Conservation (phyloP, 2,329 filamentous ascomycete species). For the Pestalotiopsis sp. region DNA sequence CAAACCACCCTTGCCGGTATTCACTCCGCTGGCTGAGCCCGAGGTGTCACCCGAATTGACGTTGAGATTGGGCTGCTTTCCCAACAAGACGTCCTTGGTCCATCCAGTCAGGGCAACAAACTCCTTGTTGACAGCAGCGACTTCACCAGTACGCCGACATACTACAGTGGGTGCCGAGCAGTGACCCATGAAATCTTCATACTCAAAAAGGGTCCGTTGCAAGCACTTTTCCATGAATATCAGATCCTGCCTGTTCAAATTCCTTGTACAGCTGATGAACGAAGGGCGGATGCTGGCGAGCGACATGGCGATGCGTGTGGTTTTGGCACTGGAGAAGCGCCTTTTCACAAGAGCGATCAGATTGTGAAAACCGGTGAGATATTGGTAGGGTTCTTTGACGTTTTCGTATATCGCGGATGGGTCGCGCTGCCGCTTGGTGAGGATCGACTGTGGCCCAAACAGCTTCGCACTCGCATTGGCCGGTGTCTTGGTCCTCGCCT, state of each 20-base stretch:
- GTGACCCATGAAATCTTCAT: constrained; percentile 88
- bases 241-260: constrained; percentile 84
- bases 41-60: constrained; percentile 69
- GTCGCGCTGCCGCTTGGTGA: constrained; percentile 67
- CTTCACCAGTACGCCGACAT: constrained; percentile 87
- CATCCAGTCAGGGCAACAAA: constrained; percentile 96
- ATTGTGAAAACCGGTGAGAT: constrained; percentile 87
- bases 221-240: constrained; percentile 98
- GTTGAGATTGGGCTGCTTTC: constrained; percentile 85
- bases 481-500: constrained; percentile 44
- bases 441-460: constrained; percentile 48
- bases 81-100: constrained; percentile 86
- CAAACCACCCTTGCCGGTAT: constrained; percentile 42
- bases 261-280: constrained; percentile 88
- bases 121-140: constrained; percentile 95
- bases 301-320: constrained; percentile 81
- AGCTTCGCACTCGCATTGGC: constrained; percentile 33
- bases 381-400: constrained; percentile 89
- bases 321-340: constrained; percentile 77
- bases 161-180: constrained; percentile 91
- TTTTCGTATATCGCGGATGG: constrained; percentile 85
- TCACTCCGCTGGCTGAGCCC: constrained; percentile 40
- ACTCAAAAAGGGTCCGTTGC: constrained; percentile 88
- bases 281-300: constrained; percentile 89
- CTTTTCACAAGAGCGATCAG: constrained; percentile 79